Percentiles rank a stretch among this genome's conserved stretches.
Evolutionary conservation across 441 rosid genomes (phyloP).

Genomic region (Euphorbia schlechtendalii): DNA sequence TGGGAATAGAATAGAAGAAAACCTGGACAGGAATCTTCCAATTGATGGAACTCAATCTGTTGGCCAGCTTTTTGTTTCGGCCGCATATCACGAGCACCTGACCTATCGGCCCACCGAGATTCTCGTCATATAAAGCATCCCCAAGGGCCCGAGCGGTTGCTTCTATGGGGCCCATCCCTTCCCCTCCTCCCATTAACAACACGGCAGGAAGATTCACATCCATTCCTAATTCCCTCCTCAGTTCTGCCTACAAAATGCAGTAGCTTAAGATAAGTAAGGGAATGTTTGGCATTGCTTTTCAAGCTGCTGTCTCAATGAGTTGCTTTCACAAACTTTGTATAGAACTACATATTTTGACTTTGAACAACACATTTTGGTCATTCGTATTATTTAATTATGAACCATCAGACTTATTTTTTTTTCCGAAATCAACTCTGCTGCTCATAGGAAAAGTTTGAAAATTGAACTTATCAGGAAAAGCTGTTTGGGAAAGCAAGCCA

Average conservation of each 20-base stretch:
- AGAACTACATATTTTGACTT: too few relatives aligned
- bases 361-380: too few relatives aligned
- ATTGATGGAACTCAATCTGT: slow-evolving; percentile 52
- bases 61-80: slow-evolving; percentile 70
- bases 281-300: too few relatives aligned
- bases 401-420: too few relatives aligned
- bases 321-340: too few relatives aligned
- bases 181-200: slow-evolving; percentile 97
- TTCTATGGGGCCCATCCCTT: slow-evolving; percentile 99
- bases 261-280: slow-evolving; percentile 1
- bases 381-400: too few relatives aligned
- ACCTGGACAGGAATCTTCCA: slow-evolving; percentile 97
- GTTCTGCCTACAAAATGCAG: slow-evolving; percentile 43
- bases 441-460: too few relatives aligned
- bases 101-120: slow-evolving; percentile 69
- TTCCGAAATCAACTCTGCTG: too few relatives aligned
- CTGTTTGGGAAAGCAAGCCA: too few relatives aligned
- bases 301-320: too few relatives aligned
- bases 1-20: slow-evolving; percentile 10
- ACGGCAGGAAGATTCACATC: slow-evolving; percentile 91
- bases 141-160: slow-evolving; percentile 83
- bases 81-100: slow-evolving; percentile 91
- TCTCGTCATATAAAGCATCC: slow-evolving; percentile 68
- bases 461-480: too few relatives aligned
- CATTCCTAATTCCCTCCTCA: slow-evolving; percentile 82